Base-by-base conservation (phyloP, 2,329 filamentous ascomycete species). In the Fusarium sp. region DNA sequence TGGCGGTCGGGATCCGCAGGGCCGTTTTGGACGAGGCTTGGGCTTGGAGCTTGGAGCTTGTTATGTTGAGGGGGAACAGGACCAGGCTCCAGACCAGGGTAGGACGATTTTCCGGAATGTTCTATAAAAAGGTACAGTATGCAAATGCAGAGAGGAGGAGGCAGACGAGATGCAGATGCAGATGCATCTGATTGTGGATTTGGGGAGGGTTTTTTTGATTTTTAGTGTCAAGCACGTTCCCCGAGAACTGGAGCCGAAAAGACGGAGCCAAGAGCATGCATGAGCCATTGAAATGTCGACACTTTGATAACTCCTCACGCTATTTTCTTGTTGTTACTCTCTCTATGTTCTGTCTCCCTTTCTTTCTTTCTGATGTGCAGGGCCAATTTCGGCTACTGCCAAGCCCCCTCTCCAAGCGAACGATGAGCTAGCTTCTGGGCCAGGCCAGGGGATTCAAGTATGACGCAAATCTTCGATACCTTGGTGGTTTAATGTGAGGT, bases 61-160 rank as follows among this genome's bases (percentile, higher is more conserved):
- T n/a, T n/a, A 3, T 12, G 34, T 38, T 38, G 57, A 38, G 38
- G 49, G 34, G 41, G 40, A 44, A 24, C 25, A 46, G 30, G 43
- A 61, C 47, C 47, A 63, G 52, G 38, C 44, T 55, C 53, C 43
- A 25, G 41, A 55, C 59, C 25, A 47, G 68, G 68, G 55, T 65
- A 48, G 59, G 59, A 62, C 60, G 59, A 62, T 71, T 71, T 70
- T 69, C 68, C 68, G 68, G 64, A 71, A 71, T 58, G 48, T 71
- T 71, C 68, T 71, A 65, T 69, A 69, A 71, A 66, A 71, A 65
- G 68, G 68, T 46, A 60, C 60, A 53, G 49, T 53, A 43, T 53
- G 49, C 34, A 53, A 52, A 51, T 22, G 47, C 30, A 51, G 25
- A 51, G 52, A 69, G 67, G 61, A 69, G 43, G 43, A 62, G 29